phyloP scores from a whole-genome alignment of 352 stramenopile genomes.

The Phytophthora pistaciae region DNA sequence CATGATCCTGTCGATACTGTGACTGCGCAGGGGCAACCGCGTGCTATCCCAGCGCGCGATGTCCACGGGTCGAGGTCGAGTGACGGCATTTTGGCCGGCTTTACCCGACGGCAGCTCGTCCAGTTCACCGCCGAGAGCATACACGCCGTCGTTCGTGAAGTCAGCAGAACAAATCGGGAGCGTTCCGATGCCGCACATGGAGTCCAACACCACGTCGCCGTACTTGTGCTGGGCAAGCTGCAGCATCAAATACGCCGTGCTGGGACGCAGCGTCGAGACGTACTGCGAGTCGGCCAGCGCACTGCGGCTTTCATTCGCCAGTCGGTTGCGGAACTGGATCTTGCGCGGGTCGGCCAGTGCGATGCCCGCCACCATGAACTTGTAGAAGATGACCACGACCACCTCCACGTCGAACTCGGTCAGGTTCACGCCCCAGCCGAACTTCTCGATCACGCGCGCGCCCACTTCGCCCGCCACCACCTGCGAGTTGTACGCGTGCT shows the following conservation, averaged over 20 bases:
- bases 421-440: slow-evolving; percentile 72
- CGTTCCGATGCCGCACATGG: slow-evolving; percentile 86
- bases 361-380: slow-evolving; percentile 72
- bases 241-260: slow-evolving; percentile 81
- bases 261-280: slow-evolving; percentile 79
- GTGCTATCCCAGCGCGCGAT: slow-evolving; percentile 77
- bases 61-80: slow-evolving; percentile 46
- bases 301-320: slow-evolving; percentile 76
- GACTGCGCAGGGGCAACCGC: slow-evolving; percentile 57
- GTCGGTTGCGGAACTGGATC: slow-evolving; percentile 72
- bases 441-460: slow-evolving; percentile 60
- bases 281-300: slow-evolving; percentile 67
- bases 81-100: slow-evolving; percentile 58
- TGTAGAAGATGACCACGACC: slow-evolving; percentile 80
- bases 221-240: slow-evolving; percentile 61
- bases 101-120: slow-evolving; percentile 61
- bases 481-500: slow-evolving; percentile 79
- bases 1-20: slow-evolving; percentile 68
- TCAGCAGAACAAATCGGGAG: slow-evolving; percentile 72
- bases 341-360: slow-evolving; percentile 66
- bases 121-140: slow-evolving; percentile 75
- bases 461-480: slow-evolving; percentile 70
- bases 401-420: slow-evolving; percentile 76
- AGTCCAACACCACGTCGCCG: slow-evolving; percentile 81
- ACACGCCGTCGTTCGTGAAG: slow-evolving; percentile 61